Evolutionary conservation across 176 grass and related monocot species (phyloP).

Genomic region (Bonia amplexicaulis): DNA sequence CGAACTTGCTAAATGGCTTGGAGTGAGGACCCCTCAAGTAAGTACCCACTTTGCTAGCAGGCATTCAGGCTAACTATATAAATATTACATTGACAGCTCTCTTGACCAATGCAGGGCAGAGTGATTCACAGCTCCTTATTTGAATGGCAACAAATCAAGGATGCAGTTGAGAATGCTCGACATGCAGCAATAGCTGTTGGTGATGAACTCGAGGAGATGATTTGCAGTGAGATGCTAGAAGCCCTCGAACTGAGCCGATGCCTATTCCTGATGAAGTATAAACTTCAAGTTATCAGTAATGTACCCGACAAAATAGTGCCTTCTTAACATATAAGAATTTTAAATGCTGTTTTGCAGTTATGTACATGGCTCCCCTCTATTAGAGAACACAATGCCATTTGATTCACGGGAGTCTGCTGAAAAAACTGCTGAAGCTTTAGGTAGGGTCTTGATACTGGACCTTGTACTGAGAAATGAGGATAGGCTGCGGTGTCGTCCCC

Average conservation of each 20-base stretch:
- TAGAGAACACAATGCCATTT: constrained; percentile 64
- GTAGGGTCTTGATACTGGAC: constrained; percentile 84
- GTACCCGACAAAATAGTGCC: constrained; percentile 4
- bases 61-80: background rate
- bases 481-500: constrained; percentile 69
- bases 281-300: constrained; percentile 13
- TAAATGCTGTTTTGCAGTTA: constrained; percentile 68
- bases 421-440: constrained; percentile 73
- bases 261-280: constrained; percentile 92
- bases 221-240: constrained; percentile 78
- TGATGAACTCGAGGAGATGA: constrained; percentile 69
- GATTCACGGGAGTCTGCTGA: constrained; percentile 60
- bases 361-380: constrained; percentile 69
- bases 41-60: constrained; percentile 17
- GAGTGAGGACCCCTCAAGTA: constrained; percentile 89
- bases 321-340: constrained; percentile 14
- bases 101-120: constrained; percentile 54
- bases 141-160: constrained; percentile 93
- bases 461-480: constrained; percentile 92
- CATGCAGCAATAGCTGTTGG: constrained; percentile 31
- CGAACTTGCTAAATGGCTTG: constrained; percentile 90
- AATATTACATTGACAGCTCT: constrained; percentile 17
- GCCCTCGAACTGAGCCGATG: constrained; percentile 86
- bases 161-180: constrained; percentile 69
- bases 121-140: constrained; percentile 72